Conservation (phyloP, 352 stramenopile species). For the Phytopythium ostracodes region DNA sequence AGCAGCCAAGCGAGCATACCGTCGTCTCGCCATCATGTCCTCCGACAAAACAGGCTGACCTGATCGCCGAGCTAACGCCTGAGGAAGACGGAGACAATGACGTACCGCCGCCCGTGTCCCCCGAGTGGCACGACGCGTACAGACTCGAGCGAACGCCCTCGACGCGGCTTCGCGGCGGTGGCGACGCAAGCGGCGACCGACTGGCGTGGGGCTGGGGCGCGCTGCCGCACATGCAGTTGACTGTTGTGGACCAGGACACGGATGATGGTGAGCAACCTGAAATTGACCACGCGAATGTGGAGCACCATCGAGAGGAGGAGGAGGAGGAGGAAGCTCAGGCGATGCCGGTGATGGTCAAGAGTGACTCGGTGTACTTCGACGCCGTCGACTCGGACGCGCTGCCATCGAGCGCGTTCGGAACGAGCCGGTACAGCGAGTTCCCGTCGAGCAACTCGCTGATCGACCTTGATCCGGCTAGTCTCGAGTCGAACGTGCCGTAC, state of each 20-base stretch:
- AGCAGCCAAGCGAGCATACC: not conserved
- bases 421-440: not conserved
- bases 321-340: conserved; percentile 16
- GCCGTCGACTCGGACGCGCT: conserved; percentile 45
- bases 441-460: conserved; percentile 7
- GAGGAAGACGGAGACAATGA: not conserved
- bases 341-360: conserved; percentile 55
- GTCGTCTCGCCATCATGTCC: not conserved
- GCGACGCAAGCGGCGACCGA: conserved; percentile 23
- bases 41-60: not conserved
- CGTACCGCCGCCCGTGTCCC: not conserved
- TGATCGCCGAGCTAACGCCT: not conserved
- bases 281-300: not conserved
- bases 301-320: not conserved
- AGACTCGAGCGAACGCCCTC: conserved; percentile 4
- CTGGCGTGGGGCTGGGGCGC: conserved; percentile 54
- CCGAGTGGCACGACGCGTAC: conserved; percentile 15
- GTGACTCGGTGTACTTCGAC: conserved; percentile 75
- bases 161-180: conserved; percentile 2
- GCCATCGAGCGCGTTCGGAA: not conserved
- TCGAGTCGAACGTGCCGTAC: conserved; percentile 36
- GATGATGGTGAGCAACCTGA: not conserved
- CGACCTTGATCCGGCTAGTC: conserved; percentile 6
- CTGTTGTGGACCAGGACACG: conserved; percentile 12
- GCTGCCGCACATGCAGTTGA: conserved; percentile 32